phyloP scores from a whole-genome alignment of 192 early-diverging fungal species.

The Coemansia reversa region DNA sequence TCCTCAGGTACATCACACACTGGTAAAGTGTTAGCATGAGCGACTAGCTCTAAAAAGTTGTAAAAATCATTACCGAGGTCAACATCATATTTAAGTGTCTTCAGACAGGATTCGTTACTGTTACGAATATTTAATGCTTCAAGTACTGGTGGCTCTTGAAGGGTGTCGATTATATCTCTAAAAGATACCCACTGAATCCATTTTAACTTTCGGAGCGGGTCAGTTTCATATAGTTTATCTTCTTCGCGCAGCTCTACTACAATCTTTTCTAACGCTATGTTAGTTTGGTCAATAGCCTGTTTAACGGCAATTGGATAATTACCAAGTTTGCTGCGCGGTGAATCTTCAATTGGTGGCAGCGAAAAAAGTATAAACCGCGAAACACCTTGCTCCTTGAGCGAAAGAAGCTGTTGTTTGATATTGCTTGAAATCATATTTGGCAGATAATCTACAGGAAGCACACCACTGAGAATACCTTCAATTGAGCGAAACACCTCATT shows the following conservation, averaged over 20 bases:
- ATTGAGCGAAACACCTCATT: slow-evolving; percentile 52
- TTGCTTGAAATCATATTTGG: slow-evolving; percentile 42
- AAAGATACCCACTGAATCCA: slow-evolving; percentile 53
- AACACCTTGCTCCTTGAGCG: slow-evolving; percentile 46
- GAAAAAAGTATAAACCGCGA: slow-evolving; percentile 48
- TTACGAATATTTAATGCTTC: slow-evolving; percentile 44
- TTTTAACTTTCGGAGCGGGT: slow-evolving; percentile 28
- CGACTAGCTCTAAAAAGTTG: slow-evolving; percentile 54
- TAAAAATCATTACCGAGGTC: slow-evolving; percentile 55
- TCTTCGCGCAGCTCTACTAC: slow-evolving; percentile 45
- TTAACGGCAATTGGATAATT: slow-evolving; percentile 48
- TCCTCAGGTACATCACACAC: slow-evolving; percentile 52
- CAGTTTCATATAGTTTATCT: slow-evolving; percentile 37
- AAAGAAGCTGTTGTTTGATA: slow-evolving; percentile 39
- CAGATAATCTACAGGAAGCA: slow-evolving; percentile 41
- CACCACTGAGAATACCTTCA: slow-evolving; percentile 41
- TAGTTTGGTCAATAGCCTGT: slow-evolving; percentile 30
- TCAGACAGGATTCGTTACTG: slow-evolving; percentile 37
- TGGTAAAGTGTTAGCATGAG: slow-evolving; percentile 51
- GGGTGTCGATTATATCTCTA: slow-evolving; percentile 38
- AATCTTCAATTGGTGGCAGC: slow-evolving; percentile 51
- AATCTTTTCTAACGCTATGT: slow-evolving; percentile 39
- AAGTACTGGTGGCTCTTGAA: slow-evolving; percentile 32
- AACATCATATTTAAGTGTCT: slow-evolving; percentile 46
- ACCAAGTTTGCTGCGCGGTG: slow-evolving; percentile 51